Evolutionary conservation across 1,284 basidiomycete genomes (phyloP).

Genomic region (Apiotrichum gracile): DNA sequence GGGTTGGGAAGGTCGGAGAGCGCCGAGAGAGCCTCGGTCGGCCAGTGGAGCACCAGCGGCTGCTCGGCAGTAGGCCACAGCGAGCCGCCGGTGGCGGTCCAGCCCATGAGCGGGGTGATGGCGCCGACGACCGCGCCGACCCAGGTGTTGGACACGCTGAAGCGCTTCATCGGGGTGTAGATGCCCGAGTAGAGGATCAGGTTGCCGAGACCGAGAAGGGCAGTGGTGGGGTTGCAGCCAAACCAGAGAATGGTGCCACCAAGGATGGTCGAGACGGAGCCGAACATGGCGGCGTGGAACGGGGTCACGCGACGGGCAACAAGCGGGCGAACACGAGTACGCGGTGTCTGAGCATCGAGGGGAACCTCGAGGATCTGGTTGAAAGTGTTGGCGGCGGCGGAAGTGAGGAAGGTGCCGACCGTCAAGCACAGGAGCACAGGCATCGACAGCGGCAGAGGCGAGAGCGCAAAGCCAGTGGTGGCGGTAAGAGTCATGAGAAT

Average conservation of each 20-base stretch:
- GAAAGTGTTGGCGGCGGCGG: slow-evolving; percentile 86
- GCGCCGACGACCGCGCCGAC: slow-evolving; percentile 87
- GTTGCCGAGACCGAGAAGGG: slow-evolving; percentile 74
- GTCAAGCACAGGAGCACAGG: slow-evolving; percentile 82
- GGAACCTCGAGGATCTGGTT: slow-evolving; percentile 95
- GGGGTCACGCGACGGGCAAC: slow-evolving; percentile 76
- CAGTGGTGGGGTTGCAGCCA: slow-evolving; percentile 86
- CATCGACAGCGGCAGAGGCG: slow-evolving; percentile 72
- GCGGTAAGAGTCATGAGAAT: slow-evolving; percentile 84
- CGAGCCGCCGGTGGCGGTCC: slow-evolving; percentile 86
- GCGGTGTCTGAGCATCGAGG: slow-evolving; percentile 92
- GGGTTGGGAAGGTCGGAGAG: slow-evolving; percentile 53
- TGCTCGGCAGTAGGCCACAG: slow-evolving; percentile 61
- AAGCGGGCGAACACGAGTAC: slow-evolving; percentile 85
- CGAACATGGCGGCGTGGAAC: slow-evolving; percentile 78
- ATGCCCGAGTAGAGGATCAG: slow-evolving; percentile 83
- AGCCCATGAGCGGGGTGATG: slow-evolving; percentile 94
- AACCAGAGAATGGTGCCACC: slow-evolving; percentile 74
- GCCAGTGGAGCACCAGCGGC: slow-evolving; percentile 49
- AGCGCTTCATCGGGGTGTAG: slow-evolving; percentile 94
- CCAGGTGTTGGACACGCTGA: slow-evolving; percentile 87
- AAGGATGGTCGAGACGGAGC: slow-evolving; percentile 62
- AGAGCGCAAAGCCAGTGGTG: slow-evolving; percentile 89
- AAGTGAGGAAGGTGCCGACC: slow-evolving; percentile 82
- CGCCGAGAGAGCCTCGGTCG: slow-evolving; percentile 9